Conservation (phyloP, 345 rosid species). For the Rhodamnia argentea region DNA sequence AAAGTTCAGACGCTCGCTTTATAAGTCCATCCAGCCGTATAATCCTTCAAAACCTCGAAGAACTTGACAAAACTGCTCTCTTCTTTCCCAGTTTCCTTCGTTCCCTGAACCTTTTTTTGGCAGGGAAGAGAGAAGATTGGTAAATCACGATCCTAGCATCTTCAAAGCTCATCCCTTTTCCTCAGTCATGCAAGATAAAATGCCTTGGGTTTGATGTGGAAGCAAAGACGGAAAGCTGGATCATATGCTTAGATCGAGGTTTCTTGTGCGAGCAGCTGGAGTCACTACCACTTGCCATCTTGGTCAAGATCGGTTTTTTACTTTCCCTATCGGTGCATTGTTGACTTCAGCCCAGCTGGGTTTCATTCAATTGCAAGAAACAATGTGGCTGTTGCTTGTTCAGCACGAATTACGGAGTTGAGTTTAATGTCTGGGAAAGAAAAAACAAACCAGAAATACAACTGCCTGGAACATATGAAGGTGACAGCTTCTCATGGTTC, state of each 20-base stretch:
- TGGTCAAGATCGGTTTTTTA: slow-evolving; percentile 8
- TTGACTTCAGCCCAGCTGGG: slow-evolving; percentile 6
- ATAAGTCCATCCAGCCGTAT: background rate
- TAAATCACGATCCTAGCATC: background rate
- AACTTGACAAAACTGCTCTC: background rate
- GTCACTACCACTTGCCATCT: background rate
- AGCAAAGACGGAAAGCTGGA: background rate
- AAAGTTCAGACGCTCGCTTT: background rate
- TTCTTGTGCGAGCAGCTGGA: background rate
- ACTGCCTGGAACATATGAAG: slow-evolving; percentile 2
- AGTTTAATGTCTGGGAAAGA: slow-evolving; percentile 11
- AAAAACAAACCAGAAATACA: background rate
- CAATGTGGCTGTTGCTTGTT: slow-evolving; percentile 20
- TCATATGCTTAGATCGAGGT: background rate
- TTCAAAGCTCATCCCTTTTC: background rate
- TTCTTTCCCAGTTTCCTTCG: background rate
- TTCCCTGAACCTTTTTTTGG: background rate
- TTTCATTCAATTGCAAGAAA: slow-evolving; percentile 16
- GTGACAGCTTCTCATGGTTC: slow-evolving; percentile 5
- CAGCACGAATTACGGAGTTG: slow-evolving; percentile 5
- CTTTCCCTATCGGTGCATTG: slow-evolving; percentile 1
- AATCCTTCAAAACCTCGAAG: background rate
- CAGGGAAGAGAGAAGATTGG: background rate
- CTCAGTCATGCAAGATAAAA: background rate
- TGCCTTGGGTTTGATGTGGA: background rate